Conservation (phyloP, 2,329 filamentous ascomycete genomes). For the Chaetomium sp. region DNA sequence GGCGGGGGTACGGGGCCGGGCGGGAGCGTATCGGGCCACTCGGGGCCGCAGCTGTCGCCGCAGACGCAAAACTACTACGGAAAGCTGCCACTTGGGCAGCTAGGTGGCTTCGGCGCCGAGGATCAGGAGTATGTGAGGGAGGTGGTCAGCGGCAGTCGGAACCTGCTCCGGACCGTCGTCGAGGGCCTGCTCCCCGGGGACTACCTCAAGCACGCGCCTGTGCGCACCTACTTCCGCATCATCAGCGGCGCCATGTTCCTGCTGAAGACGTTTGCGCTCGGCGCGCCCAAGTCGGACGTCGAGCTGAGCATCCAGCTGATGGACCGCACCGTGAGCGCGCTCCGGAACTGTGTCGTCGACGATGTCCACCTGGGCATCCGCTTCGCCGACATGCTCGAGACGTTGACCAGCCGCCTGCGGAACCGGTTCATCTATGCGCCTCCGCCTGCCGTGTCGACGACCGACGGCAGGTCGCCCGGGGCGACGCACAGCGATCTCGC, state of each 20-base stretch:
- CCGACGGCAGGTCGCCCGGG: conserved; percentile 39
- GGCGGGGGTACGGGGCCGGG: conserved; percentile 44
- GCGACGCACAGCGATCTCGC: conserved; percentile 37
- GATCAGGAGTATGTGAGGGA: conserved; percentile 75
- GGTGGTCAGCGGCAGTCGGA: conserved; percentile 76
- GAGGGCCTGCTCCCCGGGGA: conserved; percentile 73
- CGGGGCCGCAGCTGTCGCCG: conserved; percentile 54
- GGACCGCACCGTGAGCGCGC: conserved; percentile 71
- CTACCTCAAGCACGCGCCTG: conserved; percentile 79
- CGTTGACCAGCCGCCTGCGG: conserved; percentile 71
- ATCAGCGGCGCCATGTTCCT: conserved; percentile 84
- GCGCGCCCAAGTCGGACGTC: conserved; percentile 76
- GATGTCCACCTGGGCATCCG: conserved; percentile 84
- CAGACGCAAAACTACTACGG: conserved; percentile 67
- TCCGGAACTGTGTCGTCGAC: conserved; percentile 78
- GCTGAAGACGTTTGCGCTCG: conserved; percentile 80
- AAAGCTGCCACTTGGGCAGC: conserved; percentile 63
- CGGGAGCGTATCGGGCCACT: conserved; percentile 38
- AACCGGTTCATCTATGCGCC: conserved; percentile 72
- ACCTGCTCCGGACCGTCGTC: conserved; percentile 75
- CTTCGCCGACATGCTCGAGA: conserved; percentile 81
- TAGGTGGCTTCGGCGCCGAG: conserved; percentile 64
- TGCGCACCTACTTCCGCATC: conserved; percentile 83
- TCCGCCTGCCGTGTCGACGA: conserved; percentile 42
- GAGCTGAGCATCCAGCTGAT: conserved; percentile 74